Evolutionary conservation across 805 yeast species (phyloP), one percentile per base, ranked within the genome.

Genomic region (Komagataella pseudopastoris): DNA sequence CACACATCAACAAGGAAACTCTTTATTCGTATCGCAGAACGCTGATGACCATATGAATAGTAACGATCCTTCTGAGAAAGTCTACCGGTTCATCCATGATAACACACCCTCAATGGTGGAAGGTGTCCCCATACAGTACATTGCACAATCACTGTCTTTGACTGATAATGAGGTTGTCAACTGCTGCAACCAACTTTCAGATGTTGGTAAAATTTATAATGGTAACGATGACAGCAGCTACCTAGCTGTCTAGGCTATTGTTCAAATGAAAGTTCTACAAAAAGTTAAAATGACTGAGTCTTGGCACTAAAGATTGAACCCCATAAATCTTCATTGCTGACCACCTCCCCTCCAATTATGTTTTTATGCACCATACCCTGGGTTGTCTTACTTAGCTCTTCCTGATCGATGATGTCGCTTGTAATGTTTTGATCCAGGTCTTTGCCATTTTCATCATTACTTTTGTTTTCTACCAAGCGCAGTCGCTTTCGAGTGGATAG

Each of bases 121-220:
- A 61, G 91, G 91, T 57, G 88, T 85, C n/a, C 88, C 87, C 20
- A 69, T 79, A 10, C 76, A 74, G 52, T 71, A 78, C 55, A 76
- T 85, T 53, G 72, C 81, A 12, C 85, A 81, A 59, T 70, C 73
- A 36, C 68, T 85, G 59, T 72, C 70, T 50, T 53, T 83, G 6
- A 59, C 75, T 44, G 74, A 70, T 51, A 77, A 73, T 22, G 75
- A 72, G 30, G 83, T 77, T 18, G 67, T 69, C 54, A 64, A 68
- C 23, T 71, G 71, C 55, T 78, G 87, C 59, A 71, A 70, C 39
- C 70, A 71, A 20, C 70, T 85, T 58, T 74, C 78, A 10, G 89
- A 84, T 47, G 81, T 75, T 52, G 95, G 90, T 44, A 80, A 72
- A 57, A 72, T 84, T 48, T 85, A 83, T 62, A 74, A 77, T 49